Percentiles rank a stretch among this genome's conserved stretches.
These are phyloP conservation scores for Fragosphaeria purpurea DNA, from an alignment of 2,329 filamentous ascomycete genomes.

Conservation along the genomic window DNA sequence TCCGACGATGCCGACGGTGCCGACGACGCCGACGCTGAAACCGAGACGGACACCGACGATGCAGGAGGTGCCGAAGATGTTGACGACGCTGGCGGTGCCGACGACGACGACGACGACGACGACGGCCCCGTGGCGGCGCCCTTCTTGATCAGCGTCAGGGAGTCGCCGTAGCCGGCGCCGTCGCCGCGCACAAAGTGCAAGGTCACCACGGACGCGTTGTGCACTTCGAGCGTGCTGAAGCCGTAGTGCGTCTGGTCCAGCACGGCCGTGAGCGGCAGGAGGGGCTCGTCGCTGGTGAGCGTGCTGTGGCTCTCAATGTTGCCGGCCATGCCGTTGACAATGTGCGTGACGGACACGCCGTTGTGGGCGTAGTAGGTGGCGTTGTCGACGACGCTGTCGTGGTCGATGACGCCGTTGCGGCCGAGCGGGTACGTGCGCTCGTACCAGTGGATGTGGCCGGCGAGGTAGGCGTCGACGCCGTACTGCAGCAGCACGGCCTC, in stretches of 20 bases:
- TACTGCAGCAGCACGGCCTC: slow-evolving; percentile 32
- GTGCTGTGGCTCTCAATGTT: slow-evolving; percentile 40
- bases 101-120: background rate
- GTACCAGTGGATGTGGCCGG: slow-evolving; percentile 19
- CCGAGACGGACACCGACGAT: background rate
- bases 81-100: background rate
- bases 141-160: slow-evolving; percentile 19
- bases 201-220: slow-evolving; percentile 11
- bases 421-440: slow-evolving; percentile 15
- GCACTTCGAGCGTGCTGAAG: slow-evolving; percentile 35
- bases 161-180: slow-evolving; percentile 28
- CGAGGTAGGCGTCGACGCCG: slow-evolving; percentile 36
- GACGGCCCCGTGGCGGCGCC: background rate
- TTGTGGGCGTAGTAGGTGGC: slow-evolving; percentile 38
- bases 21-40: too few species aligned
- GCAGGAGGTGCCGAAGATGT: background rate
- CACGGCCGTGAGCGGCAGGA: slow-evolving; percentile 32
- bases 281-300: slow-evolving; percentile 22
- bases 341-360: slow-evolving; percentile 37
- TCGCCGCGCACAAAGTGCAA: slow-evolving; percentile 30
- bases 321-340: slow-evolving; percentile 43
- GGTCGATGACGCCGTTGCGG: slow-evolving; percentile 24
- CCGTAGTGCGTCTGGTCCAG: slow-evolving; percentile 37
- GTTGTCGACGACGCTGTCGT: slow-evolving; percentile 31
- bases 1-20: too few species aligned